A percentile compares a stretch with the other conserved stretches of the same genome.
These are phyloP conservation scores for Dryadomyces quercivorus DNA, from an alignment of 2,329 filamentous ascomycete species.

Conservation along the genomic window DNA sequence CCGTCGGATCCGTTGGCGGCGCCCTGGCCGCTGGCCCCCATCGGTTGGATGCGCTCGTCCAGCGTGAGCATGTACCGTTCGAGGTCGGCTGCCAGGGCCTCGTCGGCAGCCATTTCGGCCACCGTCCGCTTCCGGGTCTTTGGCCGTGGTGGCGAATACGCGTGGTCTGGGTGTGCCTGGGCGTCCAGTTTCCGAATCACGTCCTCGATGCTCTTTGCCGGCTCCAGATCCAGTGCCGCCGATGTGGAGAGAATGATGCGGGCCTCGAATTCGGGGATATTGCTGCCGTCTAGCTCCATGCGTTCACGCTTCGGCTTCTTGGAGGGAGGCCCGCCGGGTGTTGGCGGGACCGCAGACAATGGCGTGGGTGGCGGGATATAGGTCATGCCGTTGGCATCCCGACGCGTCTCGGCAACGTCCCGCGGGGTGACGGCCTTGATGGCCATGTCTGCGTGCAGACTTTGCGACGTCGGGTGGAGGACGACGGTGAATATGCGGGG, in stretches of 20 bases:
- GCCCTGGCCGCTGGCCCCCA: conserved; percentile 42
- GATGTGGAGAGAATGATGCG: conserved; percentile 63
- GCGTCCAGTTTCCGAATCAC: conserved; percentile 59
- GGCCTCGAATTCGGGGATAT: conserved; percentile 64
- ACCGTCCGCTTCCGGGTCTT: conserved; percentile 89
- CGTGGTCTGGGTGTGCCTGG: conserved; percentile 66
- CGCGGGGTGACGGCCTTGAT: conserved; percentile 64
- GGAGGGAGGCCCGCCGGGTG: conserved; percentile 42
- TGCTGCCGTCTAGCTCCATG: conserved; percentile 64
- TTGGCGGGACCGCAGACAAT: conserved; percentile 44
- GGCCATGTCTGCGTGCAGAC: conserved; percentile 57
- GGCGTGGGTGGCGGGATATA: conserved; percentile 56
- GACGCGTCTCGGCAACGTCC: conserved; percentile 14
- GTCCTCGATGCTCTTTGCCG: conserved; percentile 56
- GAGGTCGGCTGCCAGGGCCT: conserved; percentile 77
- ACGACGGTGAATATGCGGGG: conserved; percentile 66
- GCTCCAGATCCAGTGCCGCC: conserved; percentile 64
- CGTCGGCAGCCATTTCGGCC: conserved; percentile 88
- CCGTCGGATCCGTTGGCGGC: conserved; percentile 50
- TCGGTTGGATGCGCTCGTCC: conserved; percentile 67
- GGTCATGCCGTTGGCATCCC: conserved; percentile 10
- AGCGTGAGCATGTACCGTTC: conserved; percentile 88
- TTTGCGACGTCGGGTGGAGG: conserved; percentile 70
- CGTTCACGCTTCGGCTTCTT: conserved; percentile 59
- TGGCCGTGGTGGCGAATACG: conserved; percentile 63